Conservation (phyloP, 2,329 filamentous ascomycete species). For the Paramyrothecium roridum region DNA sequence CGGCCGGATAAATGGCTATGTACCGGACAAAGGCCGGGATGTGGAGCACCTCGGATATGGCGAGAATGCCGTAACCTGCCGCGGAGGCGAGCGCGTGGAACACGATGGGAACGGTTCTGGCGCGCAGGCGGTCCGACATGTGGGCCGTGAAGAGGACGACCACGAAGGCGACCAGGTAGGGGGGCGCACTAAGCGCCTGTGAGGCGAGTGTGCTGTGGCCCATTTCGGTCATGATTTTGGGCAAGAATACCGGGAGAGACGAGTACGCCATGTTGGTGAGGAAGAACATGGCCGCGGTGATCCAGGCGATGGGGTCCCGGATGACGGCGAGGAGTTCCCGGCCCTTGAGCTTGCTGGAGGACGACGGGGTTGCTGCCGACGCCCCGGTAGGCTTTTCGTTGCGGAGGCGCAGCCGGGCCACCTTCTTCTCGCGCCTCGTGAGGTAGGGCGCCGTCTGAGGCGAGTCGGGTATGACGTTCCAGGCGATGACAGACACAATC, state of each 20-base stretch:
- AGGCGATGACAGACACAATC: slow-evolving; percentile 70
- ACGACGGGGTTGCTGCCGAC: slow-evolving; percentile 10
- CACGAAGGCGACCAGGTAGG: slow-evolving; percentile 74
- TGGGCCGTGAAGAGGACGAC: slow-evolving; percentile 69
- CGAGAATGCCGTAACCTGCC: slow-evolving; percentile 57
- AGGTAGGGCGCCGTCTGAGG: slow-evolving; percentile 65
- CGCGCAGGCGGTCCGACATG: slow-evolving; percentile 63
- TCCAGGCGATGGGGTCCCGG: slow-evolving; percentile 45
- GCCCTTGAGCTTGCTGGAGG: slow-evolving; percentile 42
- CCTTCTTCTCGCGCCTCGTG: slow-evolving; percentile 59
- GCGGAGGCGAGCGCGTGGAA: slow-evolving; percentile 66
- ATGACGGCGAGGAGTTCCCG: slow-evolving; percentile 51
- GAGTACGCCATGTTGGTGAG: slow-evolving; percentile 84
- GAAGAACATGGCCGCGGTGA: slow-evolving; percentile 82
- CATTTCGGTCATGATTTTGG: slow-evolving; percentile 75
- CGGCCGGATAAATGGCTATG: slow-evolving; percentile 72
- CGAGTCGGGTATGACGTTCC: slow-evolving; percentile 72
- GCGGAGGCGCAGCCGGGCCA: slow-evolving; percentile 67
- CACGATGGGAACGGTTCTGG: slow-evolving; percentile 65
- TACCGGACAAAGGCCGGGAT: slow-evolving; percentile 58
- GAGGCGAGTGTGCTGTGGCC: slow-evolving; percentile 64
- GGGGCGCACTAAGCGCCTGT: slow-evolving; percentile 78
- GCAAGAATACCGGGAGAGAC: slow-evolving; percentile 83
- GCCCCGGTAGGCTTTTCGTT: slow-evolving; percentile 35
- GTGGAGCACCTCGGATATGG: slow-evolving; percentile 47